Percentiles rank a stretch among this genome's conserved stretches.
These are phyloP conservation scores for Aspergillus sp. DNA, from an alignment of 2,329 filamentous ascomycete genomes.

Conservation along the genomic window DNA sequence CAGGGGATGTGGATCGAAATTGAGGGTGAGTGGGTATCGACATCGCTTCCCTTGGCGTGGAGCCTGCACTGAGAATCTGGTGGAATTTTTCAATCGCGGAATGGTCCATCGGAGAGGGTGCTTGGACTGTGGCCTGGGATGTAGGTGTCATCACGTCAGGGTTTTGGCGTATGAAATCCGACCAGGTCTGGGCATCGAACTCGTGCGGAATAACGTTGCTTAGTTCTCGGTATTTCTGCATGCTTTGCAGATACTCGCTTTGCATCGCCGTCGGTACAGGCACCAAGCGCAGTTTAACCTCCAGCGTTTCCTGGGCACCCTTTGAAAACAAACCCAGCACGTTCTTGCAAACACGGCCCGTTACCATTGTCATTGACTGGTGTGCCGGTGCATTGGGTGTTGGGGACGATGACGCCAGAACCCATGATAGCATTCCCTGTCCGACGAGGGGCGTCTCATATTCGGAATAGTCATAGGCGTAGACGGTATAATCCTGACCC, in stretches of 20 bases:
- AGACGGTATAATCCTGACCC: conserved; percentile 87
- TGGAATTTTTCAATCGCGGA: conserved; percentile 47
- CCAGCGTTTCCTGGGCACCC: conserved; percentile 78
- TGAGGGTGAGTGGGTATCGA: conserved; percentile 28
- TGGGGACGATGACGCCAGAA: conserved; percentile 62
- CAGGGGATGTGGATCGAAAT: conserved; percentile 38
- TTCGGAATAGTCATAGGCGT: conserved; percentile 95
- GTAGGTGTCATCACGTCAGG: conserved; percentile 44
- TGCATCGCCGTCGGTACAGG: conserved; percentile 67
- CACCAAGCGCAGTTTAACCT: conserved; percentile 86
- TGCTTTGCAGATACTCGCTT: conserved; percentile 60
- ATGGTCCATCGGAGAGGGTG: conserved; percentile 38
- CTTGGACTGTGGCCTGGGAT: conserved; percentile 25
- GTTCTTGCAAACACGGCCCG: conserved; percentile 86
- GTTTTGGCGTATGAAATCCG: conserved; percentile 71
- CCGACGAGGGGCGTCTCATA: conserved; percentile 89
- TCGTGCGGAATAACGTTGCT: conserved; percentile 59
- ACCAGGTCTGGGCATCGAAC: conserved; percentile 76
- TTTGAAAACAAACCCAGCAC: conserved; percentile 79
- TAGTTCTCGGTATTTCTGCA: conserved; percentile 60
- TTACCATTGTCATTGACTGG: conserved; percentile 69
- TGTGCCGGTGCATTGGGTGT: conserved; percentile 56
- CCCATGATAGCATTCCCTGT: conserved; percentile 90
- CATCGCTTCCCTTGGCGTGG: conserved; percentile 43
- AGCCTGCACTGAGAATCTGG: conserved; percentile 44